Conservation (phyloP, 2,329 filamentous ascomycete genomes). For the Dothistroma septosporum region DNA sequence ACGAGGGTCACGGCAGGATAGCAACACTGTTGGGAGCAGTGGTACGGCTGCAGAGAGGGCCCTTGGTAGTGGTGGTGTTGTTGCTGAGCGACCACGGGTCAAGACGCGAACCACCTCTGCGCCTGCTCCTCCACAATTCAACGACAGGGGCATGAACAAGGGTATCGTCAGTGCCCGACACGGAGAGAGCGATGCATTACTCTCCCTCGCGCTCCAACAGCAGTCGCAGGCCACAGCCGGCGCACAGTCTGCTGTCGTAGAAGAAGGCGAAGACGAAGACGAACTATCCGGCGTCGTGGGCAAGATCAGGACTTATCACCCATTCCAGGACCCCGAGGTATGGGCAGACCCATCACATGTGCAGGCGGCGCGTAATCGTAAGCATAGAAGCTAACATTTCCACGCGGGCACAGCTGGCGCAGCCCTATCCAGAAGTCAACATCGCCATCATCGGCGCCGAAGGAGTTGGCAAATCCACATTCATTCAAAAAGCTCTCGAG, state of each 20-base stretch:
- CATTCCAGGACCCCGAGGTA: conserved; percentile 31
- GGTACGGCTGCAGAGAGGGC: neutral
- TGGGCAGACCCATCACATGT: conserved; percentile 9
- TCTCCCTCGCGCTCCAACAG: neutral
- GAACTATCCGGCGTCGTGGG: conserved; percentile 32
- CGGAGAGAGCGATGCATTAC: neutral
- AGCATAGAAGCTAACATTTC: conserved; percentile 1
- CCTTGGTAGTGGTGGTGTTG: neutral
- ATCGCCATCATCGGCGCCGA: conserved; percentile 55
- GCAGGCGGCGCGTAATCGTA: neutral
- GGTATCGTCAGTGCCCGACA: neutral
- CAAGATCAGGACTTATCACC: conserved; percentile 25
- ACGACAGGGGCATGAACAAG: neutral
- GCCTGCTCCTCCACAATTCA: conserved; percentile 12
- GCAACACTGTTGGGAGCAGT: neutral
- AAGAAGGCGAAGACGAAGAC: conserved; percentile 30
- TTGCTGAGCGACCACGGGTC: conserved; percentile 20
- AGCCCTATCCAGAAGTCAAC: conserved; percentile 51
- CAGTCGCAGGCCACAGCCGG: conserved; percentile 9
- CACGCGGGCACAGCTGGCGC: conserved; percentile 19
- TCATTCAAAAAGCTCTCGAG: conserved; percentile 55
- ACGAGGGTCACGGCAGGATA: conserved; percentile 6
- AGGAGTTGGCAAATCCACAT: conserved; percentile 56
- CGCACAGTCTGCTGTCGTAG: conserved; percentile 14
- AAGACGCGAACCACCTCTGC: conserved; percentile 28